These are phyloP conservation scores for Sphaerobolus stellatus DNA, from an alignment of 1,284 basidiomycete species.

Conservation along the genomic window DNA sequence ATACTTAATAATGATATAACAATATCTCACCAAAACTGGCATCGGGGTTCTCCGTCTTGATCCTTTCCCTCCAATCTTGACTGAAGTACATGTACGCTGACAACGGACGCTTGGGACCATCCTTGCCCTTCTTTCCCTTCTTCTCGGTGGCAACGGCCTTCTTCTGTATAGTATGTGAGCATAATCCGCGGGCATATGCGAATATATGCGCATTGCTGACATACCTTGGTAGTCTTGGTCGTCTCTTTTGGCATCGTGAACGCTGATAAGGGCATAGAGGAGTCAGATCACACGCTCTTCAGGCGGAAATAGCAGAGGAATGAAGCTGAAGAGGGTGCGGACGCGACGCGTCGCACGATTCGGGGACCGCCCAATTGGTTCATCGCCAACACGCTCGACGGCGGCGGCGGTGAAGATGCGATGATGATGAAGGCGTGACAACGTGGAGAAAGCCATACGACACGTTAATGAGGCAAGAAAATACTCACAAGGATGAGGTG, in stretches of 20 bases:
- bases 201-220: conserved; percentile 24
- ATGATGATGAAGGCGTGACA: conserved; percentile 2
- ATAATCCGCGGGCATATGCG: conserved; percentile 12
- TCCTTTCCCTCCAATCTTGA: conserved; percentile 91
- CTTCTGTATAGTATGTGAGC: conserved; percentile 43
- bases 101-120: conserved; percentile 86
- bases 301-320: not conserved
- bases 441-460: conserved; percentile 11
- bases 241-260: conserved; percentile 77
- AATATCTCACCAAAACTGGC: conserved; percentile 78
- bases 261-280: conserved; percentile 6
- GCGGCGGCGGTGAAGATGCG: not conserved
- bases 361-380: conserved; percentile 6
- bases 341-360: conserved; percentile 12
- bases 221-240: conserved; percentile 70
- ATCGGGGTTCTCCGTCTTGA: conserved; percentile 94
- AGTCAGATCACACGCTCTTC: conserved; percentile 1
- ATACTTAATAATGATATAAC: conserved; percentile 10
- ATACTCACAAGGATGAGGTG: conserved; percentile 7
- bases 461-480: conserved; percentile 7
- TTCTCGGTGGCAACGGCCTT: conserved; percentile 68
- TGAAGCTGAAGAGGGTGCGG: conserved; percentile 1
- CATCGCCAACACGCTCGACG: conserved; percentile 5
- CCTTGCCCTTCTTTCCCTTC: conserved; percentile 74
- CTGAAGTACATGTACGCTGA: conserved; percentile 99